These are phyloP conservation scores for Ambrosiella beaveri DNA, from an alignment of 2,329 filamentous ascomycete species.

Conservation along the genomic window DNA sequence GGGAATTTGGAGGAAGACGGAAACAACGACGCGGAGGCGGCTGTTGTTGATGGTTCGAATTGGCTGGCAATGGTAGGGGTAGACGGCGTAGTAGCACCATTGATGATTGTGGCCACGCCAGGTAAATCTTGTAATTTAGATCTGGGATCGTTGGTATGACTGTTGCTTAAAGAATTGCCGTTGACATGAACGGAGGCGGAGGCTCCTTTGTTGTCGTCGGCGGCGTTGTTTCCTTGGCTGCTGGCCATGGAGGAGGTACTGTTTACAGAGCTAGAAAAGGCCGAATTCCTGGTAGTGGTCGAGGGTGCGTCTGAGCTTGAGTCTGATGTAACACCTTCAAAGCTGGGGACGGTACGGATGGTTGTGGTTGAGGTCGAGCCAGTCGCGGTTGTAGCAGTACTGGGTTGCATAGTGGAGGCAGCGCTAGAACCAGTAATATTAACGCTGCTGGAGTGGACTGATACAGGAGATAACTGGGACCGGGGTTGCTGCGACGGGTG, in stretches of 20 bases:
- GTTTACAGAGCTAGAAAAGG: constrained; percentile 38
- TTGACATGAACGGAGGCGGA: neutral
- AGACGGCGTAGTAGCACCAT: neutral
- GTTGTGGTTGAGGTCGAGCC: constrained; percentile 21
- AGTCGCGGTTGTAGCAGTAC: constrained; percentile 14
- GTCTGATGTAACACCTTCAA: constrained; percentile 30
- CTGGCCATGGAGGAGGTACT: constrained; percentile 31
- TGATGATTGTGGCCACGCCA: constrained; percentile 1
- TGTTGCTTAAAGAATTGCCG: neutral
- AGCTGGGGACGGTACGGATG: constrained; percentile 40
- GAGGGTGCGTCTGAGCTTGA: constrained; percentile 24
- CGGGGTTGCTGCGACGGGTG: constrained; percentile 16
- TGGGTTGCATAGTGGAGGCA: constrained; percentile 16
- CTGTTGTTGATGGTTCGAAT: neutral
- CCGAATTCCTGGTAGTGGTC: constrained; percentile 27
- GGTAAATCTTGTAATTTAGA: constrained; percentile 1
- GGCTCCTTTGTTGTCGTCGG: constrained; percentile 13
- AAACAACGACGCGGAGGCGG: neutral
- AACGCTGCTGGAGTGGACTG: neutral
- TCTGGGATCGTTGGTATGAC: neutral
- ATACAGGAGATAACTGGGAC: constrained; percentile 9
- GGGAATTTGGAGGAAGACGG: neutral
- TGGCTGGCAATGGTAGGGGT: neutral
- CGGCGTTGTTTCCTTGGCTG: constrained; percentile 18
- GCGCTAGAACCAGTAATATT: neutral